phyloP scores from a whole-genome alignment of 352 stramenopile species.

The Phytophthora constricta region DNA sequence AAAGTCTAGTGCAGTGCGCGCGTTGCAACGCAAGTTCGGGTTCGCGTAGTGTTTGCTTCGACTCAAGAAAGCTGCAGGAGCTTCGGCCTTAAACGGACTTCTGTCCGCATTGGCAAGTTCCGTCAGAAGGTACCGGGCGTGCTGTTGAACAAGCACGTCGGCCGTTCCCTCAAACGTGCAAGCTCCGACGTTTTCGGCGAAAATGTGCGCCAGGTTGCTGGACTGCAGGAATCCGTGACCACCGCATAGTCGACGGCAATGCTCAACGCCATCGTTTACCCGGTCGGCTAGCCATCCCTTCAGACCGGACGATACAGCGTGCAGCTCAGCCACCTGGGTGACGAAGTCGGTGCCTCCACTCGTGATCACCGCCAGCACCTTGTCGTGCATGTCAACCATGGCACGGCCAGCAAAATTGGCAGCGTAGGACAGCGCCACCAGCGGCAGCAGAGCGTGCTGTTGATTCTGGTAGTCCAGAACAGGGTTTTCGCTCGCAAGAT shows the following conservation, averaged over 20 bases:
- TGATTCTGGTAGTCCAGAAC: constrained; percentile 62
- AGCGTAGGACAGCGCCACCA: constrained; percentile 37
- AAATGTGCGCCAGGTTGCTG: constrained; percentile 24
- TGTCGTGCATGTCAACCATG: constrained; percentile 21
- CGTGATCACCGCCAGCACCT: constrained; percentile 20
- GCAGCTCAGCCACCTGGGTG: constrained; percentile 14
- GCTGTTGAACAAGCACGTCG: constrained; percentile 59
- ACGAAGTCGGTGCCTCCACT: constrained; percentile 10
- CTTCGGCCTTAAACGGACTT: neutral
- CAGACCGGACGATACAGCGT: constrained; percentile 23
- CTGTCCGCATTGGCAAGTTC: constrained; percentile 9
- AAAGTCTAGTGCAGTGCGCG: constrained; percentile 33
- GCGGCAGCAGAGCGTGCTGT: constrained; percentile 42
- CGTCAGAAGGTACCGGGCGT: constrained; percentile 51
- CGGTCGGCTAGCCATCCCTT: constrained; percentile 24
- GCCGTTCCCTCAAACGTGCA: constrained; percentile 56
- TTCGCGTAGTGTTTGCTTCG: constrained; percentile 38
- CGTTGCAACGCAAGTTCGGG: constrained; percentile 41
- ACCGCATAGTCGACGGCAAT: constrained; percentile 21
- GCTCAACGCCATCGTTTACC: constrained; percentile 27
- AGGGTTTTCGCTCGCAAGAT: constrained; percentile 44
- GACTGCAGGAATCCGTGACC: constrained; percentile 22
- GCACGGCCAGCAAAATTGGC: constrained; percentile 18
- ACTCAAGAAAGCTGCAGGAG: constrained; percentile 32
- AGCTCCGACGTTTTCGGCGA: constrained; percentile 42